Conservation (phyloP, 2,329 filamentous ascomycete species). For the Phaeoacremonium minimum region DNA sequence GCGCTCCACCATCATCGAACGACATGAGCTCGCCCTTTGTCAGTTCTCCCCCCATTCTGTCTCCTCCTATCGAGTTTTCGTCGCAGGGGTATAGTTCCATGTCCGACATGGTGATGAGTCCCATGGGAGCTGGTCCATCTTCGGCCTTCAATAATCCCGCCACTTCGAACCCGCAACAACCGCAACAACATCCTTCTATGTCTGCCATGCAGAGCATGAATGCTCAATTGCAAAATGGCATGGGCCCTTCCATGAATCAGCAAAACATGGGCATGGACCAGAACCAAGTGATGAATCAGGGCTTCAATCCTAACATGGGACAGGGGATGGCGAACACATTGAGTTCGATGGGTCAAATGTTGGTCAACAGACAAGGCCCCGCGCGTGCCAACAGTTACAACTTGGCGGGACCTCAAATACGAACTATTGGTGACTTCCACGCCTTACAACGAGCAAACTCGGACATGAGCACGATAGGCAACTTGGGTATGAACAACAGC, state of each 20-base stretch:
- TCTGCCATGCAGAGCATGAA: conserved; percentile 25
- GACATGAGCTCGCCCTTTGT: conserved; percentile 48
- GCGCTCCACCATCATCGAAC: conserved; percentile 21
- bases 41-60: conserved; percentile 50
- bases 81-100: conserved; percentile 40
- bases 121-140: conserved; percentile 30
- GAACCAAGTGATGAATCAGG: conserved; percentile 18
- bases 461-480: conserved; percentile 28
- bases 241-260: conserved; percentile 24
- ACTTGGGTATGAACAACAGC: conserved; percentile 25
- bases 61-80: conserved; percentile 45
- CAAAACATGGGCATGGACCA: conserved; percentile 24
- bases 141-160: conserved; percentile 9
- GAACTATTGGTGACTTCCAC: conserved; percentile 45
- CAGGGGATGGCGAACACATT: conserved; percentile 6
- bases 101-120: conserved; percentile 50
- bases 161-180: conserved; percentile 13
- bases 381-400: conserved; percentile 35
- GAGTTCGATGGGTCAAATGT: conserved; percentile 1
- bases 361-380: conserved; percentile 25
- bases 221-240: conserved; percentile 25
- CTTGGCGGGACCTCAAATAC: conserved; percentile 30
- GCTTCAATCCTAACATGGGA: conserved; percentile 15
- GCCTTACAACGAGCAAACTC: conserved; percentile 40
- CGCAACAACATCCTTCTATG: conserved; percentile 26